Base-by-base conservation (phyloP, 371 early-diverging fungal species). In the Syncephalastrum monosporum region DNA sequence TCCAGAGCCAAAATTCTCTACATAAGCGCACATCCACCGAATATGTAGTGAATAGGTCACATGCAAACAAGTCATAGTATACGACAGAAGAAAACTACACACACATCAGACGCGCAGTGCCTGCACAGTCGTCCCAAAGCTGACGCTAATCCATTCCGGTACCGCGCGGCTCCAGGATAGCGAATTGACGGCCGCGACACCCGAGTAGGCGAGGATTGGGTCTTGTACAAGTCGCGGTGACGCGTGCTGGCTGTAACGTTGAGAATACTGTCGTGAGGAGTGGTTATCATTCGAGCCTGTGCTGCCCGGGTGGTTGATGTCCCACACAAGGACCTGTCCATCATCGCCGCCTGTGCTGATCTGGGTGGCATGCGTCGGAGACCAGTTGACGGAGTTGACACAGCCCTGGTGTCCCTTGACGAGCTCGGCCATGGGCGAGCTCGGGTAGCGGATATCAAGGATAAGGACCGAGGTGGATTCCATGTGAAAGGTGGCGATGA, bases 361-460 rank as follows among this genome's bases (percentile, higher is more conserved):
- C 57, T 85, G 83, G 15, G 69, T 71, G 41, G 82, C 71, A 25
- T 83, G 79, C 21, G 75, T 75, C 8, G 93, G 91, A 16, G 90
- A 82, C 93, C 93, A 92, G 8, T 71, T 75, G 50, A 87, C 75
- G 42, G 87, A 81, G 48, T 85, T 90, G 53, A 91, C 85, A 29
- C 73, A 61, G 4, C 77, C 84, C 15, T 73, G 78, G 68, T 95
- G 96, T 14, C 89, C 89, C 5, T 71, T 68, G 21, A 53, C 54
- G 51, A 96, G 76, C 64, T 93, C 89, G 5, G 82, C 71, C 1
- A 94, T 86, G 4, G 94, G 91, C 1, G 87, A 74, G 3, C 92
- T 89, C 5, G 97, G 96, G n/a, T 84, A 85, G 29, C 97, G 88
- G 43, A 92, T 82, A 71, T 96, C 97, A 45, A 95, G 67, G 51